These are phyloP conservation scores for Pseudogymnoascus sp. DNA, from an alignment of 2,329 filamentous ascomycete species.

Conservation along the genomic window DNA sequence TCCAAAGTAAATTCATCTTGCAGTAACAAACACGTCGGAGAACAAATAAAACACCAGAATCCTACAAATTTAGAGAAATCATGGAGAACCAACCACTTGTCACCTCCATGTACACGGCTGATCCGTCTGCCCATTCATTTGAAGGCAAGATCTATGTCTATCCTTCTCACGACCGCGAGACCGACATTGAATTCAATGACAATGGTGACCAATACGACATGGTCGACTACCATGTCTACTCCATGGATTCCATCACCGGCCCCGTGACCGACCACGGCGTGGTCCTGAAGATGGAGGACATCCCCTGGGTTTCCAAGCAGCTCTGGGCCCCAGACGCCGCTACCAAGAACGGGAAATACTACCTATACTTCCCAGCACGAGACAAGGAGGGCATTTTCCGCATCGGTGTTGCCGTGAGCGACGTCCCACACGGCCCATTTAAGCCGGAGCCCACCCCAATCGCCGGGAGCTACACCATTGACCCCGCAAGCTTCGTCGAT, in stretches of 20 bases:
- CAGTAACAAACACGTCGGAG: not conserved
- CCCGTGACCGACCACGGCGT: conserved; percentile 65
- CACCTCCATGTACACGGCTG: conserved; percentile 67
- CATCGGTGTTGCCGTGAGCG: conserved; percentile 60
- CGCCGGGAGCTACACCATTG: conserved; percentile 63
- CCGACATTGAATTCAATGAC: conserved; percentile 67
- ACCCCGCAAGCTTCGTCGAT: conserved; percentile 68
- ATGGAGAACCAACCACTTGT: conserved; percentile 46
- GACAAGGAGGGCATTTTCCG: conserved; percentile 62
- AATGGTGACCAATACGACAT: conserved; percentile 77
- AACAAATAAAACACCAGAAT: not conserved
- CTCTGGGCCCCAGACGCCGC: conserved; percentile 76
- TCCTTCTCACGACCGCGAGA: conserved; percentile 71
- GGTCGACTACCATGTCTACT: conserved; percentile 74
- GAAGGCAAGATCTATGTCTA: conserved; percentile 69
- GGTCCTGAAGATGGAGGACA: conserved; percentile 53
- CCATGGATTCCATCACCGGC: conserved; percentile 43
- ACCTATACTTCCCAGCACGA: conserved; percentile 68
- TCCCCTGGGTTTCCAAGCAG: conserved; percentile 72
- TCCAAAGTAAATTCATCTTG: not conserved
- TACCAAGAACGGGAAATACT: conserved; percentile 59
- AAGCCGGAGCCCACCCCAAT: conserved; percentile 55
- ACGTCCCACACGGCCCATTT: conserved; percentile 62
- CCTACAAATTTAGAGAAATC: not conserved
- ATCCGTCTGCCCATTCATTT: conserved; percentile 74